Percentiles rank a stretch among this genome's conserved stretches.
These are phyloP conservation scores for Miscanthus lutarioriparius DNA, from an alignment of 176 grass and related monocot genomes.

Conservation along the genomic window DNA sequence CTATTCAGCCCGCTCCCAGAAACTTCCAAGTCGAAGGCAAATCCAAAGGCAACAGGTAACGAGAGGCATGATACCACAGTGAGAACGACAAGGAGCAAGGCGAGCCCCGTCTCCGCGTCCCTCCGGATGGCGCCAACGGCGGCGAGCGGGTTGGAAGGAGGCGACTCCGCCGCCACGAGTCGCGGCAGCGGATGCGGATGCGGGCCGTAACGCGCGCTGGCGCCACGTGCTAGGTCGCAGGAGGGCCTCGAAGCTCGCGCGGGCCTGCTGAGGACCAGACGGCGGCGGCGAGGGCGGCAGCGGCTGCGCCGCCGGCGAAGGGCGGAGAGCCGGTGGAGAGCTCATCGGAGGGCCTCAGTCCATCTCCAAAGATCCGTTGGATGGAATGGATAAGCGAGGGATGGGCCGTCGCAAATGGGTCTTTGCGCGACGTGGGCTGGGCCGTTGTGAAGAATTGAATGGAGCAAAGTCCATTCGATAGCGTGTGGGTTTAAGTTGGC, in stretches of 20 bases:
- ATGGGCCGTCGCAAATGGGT: not conserved
- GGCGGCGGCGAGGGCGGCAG: not conserved
- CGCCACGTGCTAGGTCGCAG: not conserved
- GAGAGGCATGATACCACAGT: not conserved
- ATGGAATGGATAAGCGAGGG: not conserved
- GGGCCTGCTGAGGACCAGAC: not conserved
- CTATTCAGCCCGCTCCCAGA: not conserved
- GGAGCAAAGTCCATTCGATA: not conserved
- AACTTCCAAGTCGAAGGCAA: not conserved
- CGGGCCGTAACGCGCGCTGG: not conserved
- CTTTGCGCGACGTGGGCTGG: not conserved
- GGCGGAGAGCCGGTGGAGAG: not conserved
- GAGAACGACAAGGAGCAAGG: conserved; percentile 35
- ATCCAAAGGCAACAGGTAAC: not conserved
- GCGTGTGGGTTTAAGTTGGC: not conserved
- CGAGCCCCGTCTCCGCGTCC: conserved; percentile 33
- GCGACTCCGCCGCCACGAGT: conserved; percentile 33
- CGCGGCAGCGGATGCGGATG: not conserved
- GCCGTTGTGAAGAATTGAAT: not conserved
- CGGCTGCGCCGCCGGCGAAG: not conserved
- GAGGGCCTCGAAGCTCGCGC: not conserved
- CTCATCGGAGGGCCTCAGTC: not conserved
- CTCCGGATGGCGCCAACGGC: not conserved
- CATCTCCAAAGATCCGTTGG: not conserved
- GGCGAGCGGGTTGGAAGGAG: conserved; percentile 19